A percentile compares a stretch with the other conserved stretches of the same genome.
These are phyloP conservation scores for Thuidium tamariscinum DNA, from an alignment of 225 moss, liverwort and hornwort species.

Conservation along the genomic window DNA sequence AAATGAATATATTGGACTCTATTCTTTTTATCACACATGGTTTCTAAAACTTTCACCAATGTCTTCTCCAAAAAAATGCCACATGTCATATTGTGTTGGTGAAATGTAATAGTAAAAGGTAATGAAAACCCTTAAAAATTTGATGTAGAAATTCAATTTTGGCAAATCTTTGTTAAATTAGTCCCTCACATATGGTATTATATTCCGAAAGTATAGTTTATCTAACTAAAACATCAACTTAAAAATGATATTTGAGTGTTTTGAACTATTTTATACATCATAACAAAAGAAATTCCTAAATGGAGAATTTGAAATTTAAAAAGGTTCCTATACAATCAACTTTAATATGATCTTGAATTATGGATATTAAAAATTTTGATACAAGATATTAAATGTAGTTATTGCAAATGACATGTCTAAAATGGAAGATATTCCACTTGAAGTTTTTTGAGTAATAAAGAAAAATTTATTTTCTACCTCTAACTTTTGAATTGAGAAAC, in stretches of 20 bases:
- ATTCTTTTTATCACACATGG: too few relatives aligned
- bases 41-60: too few relatives aligned
- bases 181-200: accelerated
- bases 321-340: not conserved
- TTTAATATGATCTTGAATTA: not conserved
- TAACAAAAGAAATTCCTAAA: too few relatives aligned
- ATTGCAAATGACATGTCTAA: accelerated
- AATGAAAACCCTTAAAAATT: accelerated
- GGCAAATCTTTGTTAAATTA: not conserved
- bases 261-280: not conserved
- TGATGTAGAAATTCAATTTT: accelerated
- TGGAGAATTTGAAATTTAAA: accelerated
- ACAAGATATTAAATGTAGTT: not conserved
- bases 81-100: not conserved
- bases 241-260: not conserved
- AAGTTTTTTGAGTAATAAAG: not conserved
- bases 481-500: not conserved
- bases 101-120: too few relatives aligned
- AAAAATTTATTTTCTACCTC: accelerated
- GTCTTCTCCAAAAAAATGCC: too few relatives aligned
- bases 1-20: too few relatives aligned
- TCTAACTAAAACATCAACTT: not conserved
- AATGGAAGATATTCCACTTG: accelerated
- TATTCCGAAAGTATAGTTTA: too few relatives aligned
- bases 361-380: too few relatives aligned